Conservation (phyloP, 352 stramenopile species). For the Nothophytophthora sp. region DNA sequence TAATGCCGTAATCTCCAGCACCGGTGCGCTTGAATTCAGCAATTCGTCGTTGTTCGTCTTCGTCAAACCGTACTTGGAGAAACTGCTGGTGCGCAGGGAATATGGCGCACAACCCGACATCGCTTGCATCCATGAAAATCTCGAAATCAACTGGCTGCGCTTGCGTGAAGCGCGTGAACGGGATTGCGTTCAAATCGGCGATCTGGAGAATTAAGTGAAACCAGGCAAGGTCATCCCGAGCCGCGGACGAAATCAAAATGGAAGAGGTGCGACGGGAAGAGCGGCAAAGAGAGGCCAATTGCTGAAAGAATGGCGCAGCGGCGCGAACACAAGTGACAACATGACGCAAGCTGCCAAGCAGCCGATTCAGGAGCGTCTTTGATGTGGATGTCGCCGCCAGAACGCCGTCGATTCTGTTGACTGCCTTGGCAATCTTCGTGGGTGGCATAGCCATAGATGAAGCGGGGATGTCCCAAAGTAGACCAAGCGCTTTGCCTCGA, state of each 20-base stretch:
- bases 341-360: slow-evolving; percentile 8
- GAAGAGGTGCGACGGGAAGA: too few species aligned
- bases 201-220: slow-evolving; percentile 1
- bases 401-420: too few species aligned
- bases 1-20: slow-evolving; percentile 6
- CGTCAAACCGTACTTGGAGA: slow-evolving; percentile 6
- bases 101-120: slow-evolving; percentile 6
- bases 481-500: not conserved
- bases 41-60: slow-evolving; percentile 1
- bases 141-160: slow-evolving; percentile 9
- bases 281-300: too few species aligned
- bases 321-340: slow-evolving; percentile 4
- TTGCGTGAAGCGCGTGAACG: not conserved
- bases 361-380: too few species aligned
- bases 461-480: not conserved
- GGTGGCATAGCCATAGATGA: not conserved
- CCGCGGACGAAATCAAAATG: too few species aligned
- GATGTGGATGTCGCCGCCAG: too few species aligned
- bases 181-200: not conserved
- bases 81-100: slow-evolving; percentile 5
- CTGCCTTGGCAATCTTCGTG: slow-evolving; percentile 1
- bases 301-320: slow-evolving; percentile 5
- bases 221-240: slow-evolving; percentile 5
- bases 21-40: not conserved
- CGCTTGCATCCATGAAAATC: slow-evolving; percentile 12